These are phyloP conservation scores for Parathielavia appendiculata DNA, from an alignment of 495 filamentous ascomycete genomes.

Conservation along the genomic window DNA sequence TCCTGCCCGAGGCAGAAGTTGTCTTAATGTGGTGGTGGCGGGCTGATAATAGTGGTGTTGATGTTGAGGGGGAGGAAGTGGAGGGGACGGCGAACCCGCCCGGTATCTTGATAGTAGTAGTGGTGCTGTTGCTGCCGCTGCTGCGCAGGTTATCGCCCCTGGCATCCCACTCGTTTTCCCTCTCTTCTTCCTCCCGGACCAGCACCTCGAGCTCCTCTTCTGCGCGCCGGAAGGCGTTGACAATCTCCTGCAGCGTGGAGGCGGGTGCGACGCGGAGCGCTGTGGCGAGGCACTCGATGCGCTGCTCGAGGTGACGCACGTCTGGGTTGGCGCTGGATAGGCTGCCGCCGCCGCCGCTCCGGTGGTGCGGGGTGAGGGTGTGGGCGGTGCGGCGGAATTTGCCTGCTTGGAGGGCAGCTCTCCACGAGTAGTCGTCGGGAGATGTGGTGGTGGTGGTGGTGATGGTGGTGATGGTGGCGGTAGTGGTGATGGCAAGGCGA, in stretches of 20 bases:
- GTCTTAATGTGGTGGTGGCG: no score
- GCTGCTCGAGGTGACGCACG: constrained; percentile 67
- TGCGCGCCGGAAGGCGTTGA: constrained; percentile 76
- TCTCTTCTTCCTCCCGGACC: constrained; percentile 63
- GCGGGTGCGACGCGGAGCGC: constrained; percentile 77
- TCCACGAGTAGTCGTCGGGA: constrained; percentile 86
- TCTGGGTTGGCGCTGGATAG: constrained; percentile 45
- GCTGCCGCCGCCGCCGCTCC: constrained; percentile 37
- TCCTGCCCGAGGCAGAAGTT: constrained; percentile 10
- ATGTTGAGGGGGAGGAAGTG: neutral
- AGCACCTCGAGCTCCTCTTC: constrained; percentile 77
- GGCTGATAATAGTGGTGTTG: no score
- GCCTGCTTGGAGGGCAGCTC: constrained; percentile 83
- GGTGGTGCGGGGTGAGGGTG: constrained; percentile 45
- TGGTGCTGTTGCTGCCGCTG: no score
- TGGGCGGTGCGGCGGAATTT: constrained; percentile 57
- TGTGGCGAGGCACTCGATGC: constrained; percentile 85
- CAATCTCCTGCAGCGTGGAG: constrained; percentile 72
- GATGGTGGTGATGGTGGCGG: neutral
- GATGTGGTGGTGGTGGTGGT: constrained; percentile 17
- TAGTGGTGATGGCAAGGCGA: constrained; percentile 36
- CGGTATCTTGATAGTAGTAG: constrained; percentile 41
- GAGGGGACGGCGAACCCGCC: constrained; percentile 52
- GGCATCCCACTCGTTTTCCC: constrained; percentile 68
- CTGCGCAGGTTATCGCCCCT: constrained; percentile 46